Evolutionary conservation across 768 basidiomycete species (phyloP), one percentile per base, ranked within the genome.

Genomic region (Serendipita sp.): DNA sequence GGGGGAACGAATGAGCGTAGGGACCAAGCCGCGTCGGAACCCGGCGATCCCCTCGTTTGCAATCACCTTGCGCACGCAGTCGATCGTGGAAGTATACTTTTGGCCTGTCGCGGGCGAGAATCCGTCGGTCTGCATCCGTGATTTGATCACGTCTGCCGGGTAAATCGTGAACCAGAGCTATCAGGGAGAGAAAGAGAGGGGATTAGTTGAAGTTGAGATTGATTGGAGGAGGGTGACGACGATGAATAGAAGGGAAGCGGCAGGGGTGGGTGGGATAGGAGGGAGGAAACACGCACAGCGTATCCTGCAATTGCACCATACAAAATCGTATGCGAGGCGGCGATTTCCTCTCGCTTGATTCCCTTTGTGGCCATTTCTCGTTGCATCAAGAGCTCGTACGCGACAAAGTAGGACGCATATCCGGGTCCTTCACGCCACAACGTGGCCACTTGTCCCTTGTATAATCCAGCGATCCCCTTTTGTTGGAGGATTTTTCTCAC

Each of bases 131-230:
- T 98, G 95, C 79, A 97, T 88, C 61, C 92, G 83, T 28, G 90
- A 91, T 71, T 98, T 98, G 70, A 97, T 83, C 81, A 96, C 90
- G 73, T 96, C 93, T 72, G 94, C 86, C 16, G 92, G 93, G 76
- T 95, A 95, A 75, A 92, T 93, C 9, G 90, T 76, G n/a, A 82
- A 85, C 90, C 90, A 92, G 30, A 92, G 77, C 88, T 90, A 63
- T 34, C 2, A 42, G 50, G 5, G 34, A 38, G 14, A 38, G 65
- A 62, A 62, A 48, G 58, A 5, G 16, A 22, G 42, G 70, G n/a
- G 60, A 62, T 33, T 62, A 31, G 58, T 20, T 45, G 22, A n/a
- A 14, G 62, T 17, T 26, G 58, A 38, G 42, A 45, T 9, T 24
- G 14, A 31, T 26, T 14, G 31, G 20, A 24, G 33, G 4, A 20